Percentiles rank a stretch among this genome's conserved stretches.
Evolutionary conservation across 2,329 filamentous ascomycete genomes (phyloP).

Genomic region (Blastomyces silverae): DNA sequence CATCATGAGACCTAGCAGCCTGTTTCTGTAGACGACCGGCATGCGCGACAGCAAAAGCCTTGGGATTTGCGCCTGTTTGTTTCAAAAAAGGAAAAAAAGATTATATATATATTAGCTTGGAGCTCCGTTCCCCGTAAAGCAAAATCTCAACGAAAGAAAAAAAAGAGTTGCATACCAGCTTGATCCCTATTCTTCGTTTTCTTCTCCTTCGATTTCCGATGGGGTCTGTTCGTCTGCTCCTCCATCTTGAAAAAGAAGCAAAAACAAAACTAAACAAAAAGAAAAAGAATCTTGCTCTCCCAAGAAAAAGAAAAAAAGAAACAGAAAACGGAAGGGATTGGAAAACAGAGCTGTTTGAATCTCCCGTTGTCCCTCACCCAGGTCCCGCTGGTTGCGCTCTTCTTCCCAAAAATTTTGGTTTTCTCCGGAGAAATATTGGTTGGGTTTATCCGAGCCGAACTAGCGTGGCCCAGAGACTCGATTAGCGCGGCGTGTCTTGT

Average conservation of each 20-base stretch:
- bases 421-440: background rate
- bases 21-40: constrained; percentile 73
- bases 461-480: no score
- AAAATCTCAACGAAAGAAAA: constrained; percentile 17
- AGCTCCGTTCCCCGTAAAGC: constrained; percentile 2
- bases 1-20: constrained; percentile 50
- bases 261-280: background rate
- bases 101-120: background rate
- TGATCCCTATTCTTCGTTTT: constrained; percentile 31
- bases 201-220: constrained; percentile 82
- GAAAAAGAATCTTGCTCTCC: background rate
- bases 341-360: constrained; percentile 20
- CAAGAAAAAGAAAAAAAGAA: background rate
- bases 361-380: background rate
- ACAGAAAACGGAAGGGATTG: constrained; percentile 10
- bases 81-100: background rate
- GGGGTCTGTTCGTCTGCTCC: constrained; percentile 75
- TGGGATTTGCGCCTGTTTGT: constrained; percentile 64
- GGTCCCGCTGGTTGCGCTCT: background rate
- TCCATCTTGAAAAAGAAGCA: constrained; percentile 54
- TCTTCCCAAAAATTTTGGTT: background rate
- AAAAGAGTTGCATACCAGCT: constrained; percentile 12
- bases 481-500: background rate
- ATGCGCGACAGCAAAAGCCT: constrained; percentile 78
- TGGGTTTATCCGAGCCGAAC: constrained; percentile 4